phyloP scores from a whole-genome alignment of 495 filamentous ascomycete species.

The Chaetomium cochliodes region DNA sequence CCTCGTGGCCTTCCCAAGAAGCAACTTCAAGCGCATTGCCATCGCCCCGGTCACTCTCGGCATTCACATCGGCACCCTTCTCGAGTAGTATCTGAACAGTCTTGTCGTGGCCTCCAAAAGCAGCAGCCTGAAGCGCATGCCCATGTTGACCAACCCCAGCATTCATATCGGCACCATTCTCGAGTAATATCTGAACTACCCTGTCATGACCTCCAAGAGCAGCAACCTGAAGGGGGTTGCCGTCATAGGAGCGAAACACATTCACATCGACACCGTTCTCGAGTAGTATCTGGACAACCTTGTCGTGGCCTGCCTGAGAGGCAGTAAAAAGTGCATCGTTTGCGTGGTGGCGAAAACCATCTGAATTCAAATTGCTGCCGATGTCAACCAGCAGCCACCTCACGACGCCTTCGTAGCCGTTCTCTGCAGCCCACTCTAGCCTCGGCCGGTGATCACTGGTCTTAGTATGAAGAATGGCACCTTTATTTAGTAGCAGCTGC shows the following conservation, averaged over 20 bases:
- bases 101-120: background rate
- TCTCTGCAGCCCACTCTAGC: too few relatives aligned
- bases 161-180: background rate
- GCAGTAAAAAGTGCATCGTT: too few relatives aligned
- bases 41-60: background rate
- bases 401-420: too few relatives aligned
- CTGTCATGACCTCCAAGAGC: background rate
- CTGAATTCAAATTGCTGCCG: too few relatives aligned
- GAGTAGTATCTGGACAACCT: background rate
- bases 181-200: background rate
- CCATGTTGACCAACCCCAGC: background rate
- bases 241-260: background rate
- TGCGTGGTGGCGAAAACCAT: too few relatives aligned
- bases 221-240: background rate
- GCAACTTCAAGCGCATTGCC: background rate
- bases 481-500: too few relatives aligned
- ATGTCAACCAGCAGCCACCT: too few relatives aligned
- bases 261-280: background rate
- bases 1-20: background rate
- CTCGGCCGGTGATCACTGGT: too few relatives aligned
- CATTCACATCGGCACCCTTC: background rate
- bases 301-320: background rate
- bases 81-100: background rate
- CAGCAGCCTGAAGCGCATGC: background rate
- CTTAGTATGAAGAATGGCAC: too few relatives aligned